phyloP scores from a whole-genome alignment of 352 stramenopile genomes.

The Globisporangium okanoganense region DNA sequence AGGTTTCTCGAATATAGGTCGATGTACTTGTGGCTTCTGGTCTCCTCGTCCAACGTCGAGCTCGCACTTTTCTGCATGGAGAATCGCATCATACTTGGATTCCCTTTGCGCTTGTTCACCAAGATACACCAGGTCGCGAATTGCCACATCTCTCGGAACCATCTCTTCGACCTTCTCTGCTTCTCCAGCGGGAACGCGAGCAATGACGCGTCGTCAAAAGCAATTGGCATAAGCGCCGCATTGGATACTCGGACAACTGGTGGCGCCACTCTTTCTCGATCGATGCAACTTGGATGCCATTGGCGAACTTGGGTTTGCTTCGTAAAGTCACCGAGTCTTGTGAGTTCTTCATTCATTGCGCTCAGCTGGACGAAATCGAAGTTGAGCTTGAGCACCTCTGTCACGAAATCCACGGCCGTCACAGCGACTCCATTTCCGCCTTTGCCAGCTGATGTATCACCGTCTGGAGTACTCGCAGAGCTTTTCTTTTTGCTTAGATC shows the following conservation, averaged over 20 bases:
- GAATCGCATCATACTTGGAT: conserved; percentile 11
- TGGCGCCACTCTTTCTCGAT: conserved; percentile 34
- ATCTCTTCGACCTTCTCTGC: conserved; percentile 32
- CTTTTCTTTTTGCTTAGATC: conserved; percentile 30
- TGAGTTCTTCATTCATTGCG: conserved; percentile 39
- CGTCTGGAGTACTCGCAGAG: background rate
- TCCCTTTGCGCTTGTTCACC: conserved; percentile 22
- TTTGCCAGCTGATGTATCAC: background rate
- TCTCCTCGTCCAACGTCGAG: conserved; percentile 6
- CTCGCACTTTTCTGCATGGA: background rate
- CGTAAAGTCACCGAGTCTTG: conserved; percentile 32
- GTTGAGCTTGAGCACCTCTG: conserved; percentile 50
- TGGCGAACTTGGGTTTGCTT: conserved; percentile 26
- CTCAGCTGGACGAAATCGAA: conserved; percentile 55
- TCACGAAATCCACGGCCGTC: conserved; percentile 50
- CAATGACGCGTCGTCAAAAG: conserved; percentile 8
- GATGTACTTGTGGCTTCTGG: conserved; percentile 27
- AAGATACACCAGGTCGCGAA: conserved; percentile 56
- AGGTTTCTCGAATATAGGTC: conserved; percentile 60
- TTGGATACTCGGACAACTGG: conserved; percentile 28
- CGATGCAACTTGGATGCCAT: conserved; percentile 48
- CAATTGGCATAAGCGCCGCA: conserved; percentile 34
- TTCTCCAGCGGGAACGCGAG: conserved; percentile 20
- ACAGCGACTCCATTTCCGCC: conserved; percentile 10
- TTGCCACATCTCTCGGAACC: conserved; percentile 67